Evolutionary conservation across 768 basidiomycete species (phyloP).

Genomic region (Lactarius trivialis): DNA sequence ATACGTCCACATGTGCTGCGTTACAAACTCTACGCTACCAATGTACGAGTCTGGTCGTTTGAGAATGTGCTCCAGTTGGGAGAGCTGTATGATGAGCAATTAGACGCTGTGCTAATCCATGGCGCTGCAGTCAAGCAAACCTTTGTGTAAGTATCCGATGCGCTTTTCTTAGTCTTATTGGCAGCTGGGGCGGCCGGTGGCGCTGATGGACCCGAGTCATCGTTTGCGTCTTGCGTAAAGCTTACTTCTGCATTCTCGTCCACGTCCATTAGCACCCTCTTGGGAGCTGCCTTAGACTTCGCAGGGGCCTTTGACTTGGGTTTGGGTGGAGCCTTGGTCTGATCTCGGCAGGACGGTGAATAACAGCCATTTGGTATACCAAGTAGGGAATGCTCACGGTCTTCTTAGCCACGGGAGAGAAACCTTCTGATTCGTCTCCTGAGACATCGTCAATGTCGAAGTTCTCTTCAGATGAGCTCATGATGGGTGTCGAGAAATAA

Average conservation of each 20-base stretch:
- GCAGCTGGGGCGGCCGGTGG: slow-evolving; percentile 28
- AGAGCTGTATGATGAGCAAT: slow-evolving; percentile 48
- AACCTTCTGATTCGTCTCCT: slow-evolving; percentile 62
- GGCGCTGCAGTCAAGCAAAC: slow-evolving; percentile 33
- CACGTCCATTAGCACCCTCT: slow-evolving; percentile 63
- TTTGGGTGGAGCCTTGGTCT: slow-evolving; percentile 44
- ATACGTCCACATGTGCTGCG: slow-evolving; percentile 90
- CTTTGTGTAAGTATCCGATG: slow-evolving; percentile 88
- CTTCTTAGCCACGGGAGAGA: slow-evolving; percentile 50
- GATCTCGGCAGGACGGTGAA: slow-evolving; percentile 25
- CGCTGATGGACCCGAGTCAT: slow-evolving; percentile 29
- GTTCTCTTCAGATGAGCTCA: slow-evolving; percentile 75
- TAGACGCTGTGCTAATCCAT: not conserved
- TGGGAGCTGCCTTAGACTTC: slow-evolving; percentile 48
- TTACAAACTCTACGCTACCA: slow-evolving; percentile 87
- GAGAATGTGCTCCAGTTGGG: slow-evolving; percentile 91
- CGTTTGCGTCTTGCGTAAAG: slow-evolving; percentile 37
- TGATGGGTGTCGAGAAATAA: slow-evolving; percentile 27
- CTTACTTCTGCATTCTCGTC: slow-evolving; percentile 52
- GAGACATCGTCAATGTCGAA: slow-evolving; percentile 56
- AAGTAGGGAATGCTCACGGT: slow-evolving; percentile 31
- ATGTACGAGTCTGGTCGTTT: slow-evolving; percentile 94
- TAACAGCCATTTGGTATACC: slow-evolving; percentile 18
- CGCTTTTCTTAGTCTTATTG: slow-evolving; percentile 74
- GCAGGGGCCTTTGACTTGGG: slow-evolving; percentile 39